Conservation (phyloP, 1,284 basidiomycete species). For the Apiotrichum akiyoshidainum region DNA sequence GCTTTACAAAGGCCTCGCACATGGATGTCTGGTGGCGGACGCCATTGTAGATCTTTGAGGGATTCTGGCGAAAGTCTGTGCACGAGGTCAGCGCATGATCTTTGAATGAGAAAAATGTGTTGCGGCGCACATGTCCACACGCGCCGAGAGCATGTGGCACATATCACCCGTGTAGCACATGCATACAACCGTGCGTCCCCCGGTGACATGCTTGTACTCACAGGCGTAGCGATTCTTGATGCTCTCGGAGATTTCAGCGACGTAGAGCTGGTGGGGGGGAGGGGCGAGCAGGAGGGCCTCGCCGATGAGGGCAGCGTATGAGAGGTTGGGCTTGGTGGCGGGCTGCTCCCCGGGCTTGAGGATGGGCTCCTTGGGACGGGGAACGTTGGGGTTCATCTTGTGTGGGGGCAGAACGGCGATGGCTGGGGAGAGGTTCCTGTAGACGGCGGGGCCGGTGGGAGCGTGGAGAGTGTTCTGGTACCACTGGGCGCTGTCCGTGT, state of each 20-base stretch:
- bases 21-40: slow-evolving; percentile 51
- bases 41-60: slow-evolving; percentile 52
- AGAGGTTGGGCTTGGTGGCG: slow-evolving; percentile 41
- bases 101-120: no score
- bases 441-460: no score
- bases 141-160: neutral
- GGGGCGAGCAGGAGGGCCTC: slow-evolving; percentile 43
- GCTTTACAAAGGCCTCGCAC: slow-evolving; percentile 50
- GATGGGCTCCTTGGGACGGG: slow-evolving; percentile 41
- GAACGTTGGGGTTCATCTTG: neutral
- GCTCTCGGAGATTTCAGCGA: slow-evolving; percentile 47
- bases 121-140: no score
- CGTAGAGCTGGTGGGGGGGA: slow-evolving; percentile 47
- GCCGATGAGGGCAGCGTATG: slow-evolving; percentile 49
- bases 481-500: neutral
- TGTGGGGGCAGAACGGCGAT: no score
- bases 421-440: no score
- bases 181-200: neutral
- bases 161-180: neutral
- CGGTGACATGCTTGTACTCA: slow-evolving; percentile 27
- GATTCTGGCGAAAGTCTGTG: slow-evolving; percentile 49
- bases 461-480: neutral
- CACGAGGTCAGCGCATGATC: neutral
- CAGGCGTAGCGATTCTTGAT: slow-evolving; percentile 46
- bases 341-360: slow-evolving; percentile 42